Evolutionary conservation across 1,284 basidiomycete genomes (phyloP), one percentile per base, ranked within the genome.

Genomic region (Agroathelia rolfsii): DNA sequence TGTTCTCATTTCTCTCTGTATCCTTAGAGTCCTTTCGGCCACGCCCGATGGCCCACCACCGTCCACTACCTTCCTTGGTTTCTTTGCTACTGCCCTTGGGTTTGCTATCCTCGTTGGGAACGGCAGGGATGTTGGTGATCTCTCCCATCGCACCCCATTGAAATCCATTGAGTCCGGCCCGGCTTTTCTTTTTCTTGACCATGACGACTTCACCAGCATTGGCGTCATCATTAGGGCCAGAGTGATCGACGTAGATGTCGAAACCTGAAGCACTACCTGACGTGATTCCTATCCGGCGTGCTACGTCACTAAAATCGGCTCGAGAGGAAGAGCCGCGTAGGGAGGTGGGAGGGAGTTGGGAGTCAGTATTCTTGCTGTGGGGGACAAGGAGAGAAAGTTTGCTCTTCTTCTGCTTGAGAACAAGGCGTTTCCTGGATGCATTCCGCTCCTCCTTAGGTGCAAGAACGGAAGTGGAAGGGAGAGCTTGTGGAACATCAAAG

Each of bases 141-240:
- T 81, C 78, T 1, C 57, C 66, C 36, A 72, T 41, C 4, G 62
- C 55, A 12, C 64, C 56, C 76, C 80, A 82, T 8, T 56, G 53
- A 53, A 86, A 58, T 11, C 67, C 71, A 43, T 80, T 68, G 36
- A 86, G 52, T 2, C 59, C 72, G 0, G 64, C 64, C 2, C 82
- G 59, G 3, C 72, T 73, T 49, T 82, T 84, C 62, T 76, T 76
- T 68, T 82, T 84, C 72, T 81, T 80, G 29, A 86, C 71, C 46
- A 86, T 62, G 14, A 83, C 49, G 21, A 83, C 70, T 39, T 81
- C 78, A 4, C 69, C 77, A 20, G 77, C 59, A 8, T 81, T 77
- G 0, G 71, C 68, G 41, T 80, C 78, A 12, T 67, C 59, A 1
- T 62, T 54, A 1, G 76, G 72, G n/a, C n/a, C n/a, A n/a, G n/a